These are phyloP conservation scores for Paramecium caudatum DNA, from an alignment of 73 alveolate species.

Conservation along the genomic window DNA sequence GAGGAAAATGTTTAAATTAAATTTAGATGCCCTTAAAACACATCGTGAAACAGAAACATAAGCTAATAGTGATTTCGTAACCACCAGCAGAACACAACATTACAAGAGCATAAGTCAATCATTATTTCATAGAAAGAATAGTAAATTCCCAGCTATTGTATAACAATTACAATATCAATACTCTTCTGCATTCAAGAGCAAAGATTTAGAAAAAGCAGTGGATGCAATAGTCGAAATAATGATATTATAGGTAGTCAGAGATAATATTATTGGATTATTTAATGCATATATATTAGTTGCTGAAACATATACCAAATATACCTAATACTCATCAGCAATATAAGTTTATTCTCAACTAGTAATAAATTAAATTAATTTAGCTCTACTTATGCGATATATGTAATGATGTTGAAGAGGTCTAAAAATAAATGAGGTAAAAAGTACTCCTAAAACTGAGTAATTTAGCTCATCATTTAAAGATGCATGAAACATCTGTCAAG, in stretches of 20 bases:
- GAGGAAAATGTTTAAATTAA: neutral
- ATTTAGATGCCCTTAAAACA: conserved; percentile 18
- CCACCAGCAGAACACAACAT: conserved; percentile 44
- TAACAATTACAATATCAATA: conserved; percentile 28
- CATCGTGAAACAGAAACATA: conserved; percentile 47
- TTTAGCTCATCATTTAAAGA: conserved; percentile 42
- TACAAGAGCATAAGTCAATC: neutral
- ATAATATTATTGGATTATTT: conserved; percentile 5
- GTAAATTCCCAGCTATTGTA: conserved; percentile 18
- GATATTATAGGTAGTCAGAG: conserved; percentile 14
- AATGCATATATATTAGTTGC: conserved; percentile 5
- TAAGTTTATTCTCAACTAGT: conserved; percentile 13
- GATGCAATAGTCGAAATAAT: conserved; percentile 58
- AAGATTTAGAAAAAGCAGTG: conserved; percentile 51
- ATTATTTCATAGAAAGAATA: neutral
- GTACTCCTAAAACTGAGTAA: conserved; percentile 7
- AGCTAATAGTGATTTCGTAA: conserved; percentile 12
- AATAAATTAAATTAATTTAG: neutral
- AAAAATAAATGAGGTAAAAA: neutral
- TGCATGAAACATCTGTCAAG: conserved; percentile 23
- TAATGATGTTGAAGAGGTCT: conserved; percentile 56
- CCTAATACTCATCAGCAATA: conserved; percentile 45
- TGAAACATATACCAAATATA: conserved; percentile 23
- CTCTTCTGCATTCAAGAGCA: conserved; percentile 25
- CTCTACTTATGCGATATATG: conserved; percentile 45